Base-by-base conservation (phyloP, 257 asterid species). In the Scutellaria barbata region DNA sequence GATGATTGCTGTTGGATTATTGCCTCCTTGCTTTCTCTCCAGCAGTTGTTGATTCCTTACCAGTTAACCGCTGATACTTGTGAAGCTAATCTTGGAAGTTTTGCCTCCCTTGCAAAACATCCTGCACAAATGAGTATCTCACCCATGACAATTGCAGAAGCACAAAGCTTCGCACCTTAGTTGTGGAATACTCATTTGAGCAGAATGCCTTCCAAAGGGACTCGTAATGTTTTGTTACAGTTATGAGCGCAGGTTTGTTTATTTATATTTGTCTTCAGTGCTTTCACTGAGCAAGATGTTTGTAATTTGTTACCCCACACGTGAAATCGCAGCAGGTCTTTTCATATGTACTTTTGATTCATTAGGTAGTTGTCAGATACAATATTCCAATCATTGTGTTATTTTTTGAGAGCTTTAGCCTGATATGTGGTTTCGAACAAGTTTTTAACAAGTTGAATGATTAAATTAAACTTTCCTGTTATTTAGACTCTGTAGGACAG, bases 121-220 rank as follows among this genome's bases (percentile, higher is more conserved):
- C 69, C 12, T 10, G 62, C 68, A 5, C 68, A 47, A 20, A 48
- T 61, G 76, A 72, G 76, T 62, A 5, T 72, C 40, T 20, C 76
- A 60, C 30, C n/a, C 37, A 45, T 41, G 74, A 55, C 13, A 12
- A 13, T 22, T 22, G 46, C 67, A 57, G 60, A 46, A 46, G 68
- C 75, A 45, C 53, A 2, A 46, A 16, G 17, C 47, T 12, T 41
- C 16, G 6, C 22, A 3, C 12, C 50, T 61, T 63, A 39, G 22
- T 47, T 37, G 63, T 71, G 76, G 63, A 50, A 61, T 35, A 37
- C 76, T 48, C 70, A 61, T 62, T 72, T 72, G 70, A 61, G 70
- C 76, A 61, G 63, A 57, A 73, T 53, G 57, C 17, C 54, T 51
- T 73, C 42, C 65, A 62, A 52, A 20, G 69, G 68, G 25, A 7